These are phyloP conservation scores for Brassica balearica DNA, from an alignment of 441 rosid genomes.

Conservation along the genomic window DNA sequence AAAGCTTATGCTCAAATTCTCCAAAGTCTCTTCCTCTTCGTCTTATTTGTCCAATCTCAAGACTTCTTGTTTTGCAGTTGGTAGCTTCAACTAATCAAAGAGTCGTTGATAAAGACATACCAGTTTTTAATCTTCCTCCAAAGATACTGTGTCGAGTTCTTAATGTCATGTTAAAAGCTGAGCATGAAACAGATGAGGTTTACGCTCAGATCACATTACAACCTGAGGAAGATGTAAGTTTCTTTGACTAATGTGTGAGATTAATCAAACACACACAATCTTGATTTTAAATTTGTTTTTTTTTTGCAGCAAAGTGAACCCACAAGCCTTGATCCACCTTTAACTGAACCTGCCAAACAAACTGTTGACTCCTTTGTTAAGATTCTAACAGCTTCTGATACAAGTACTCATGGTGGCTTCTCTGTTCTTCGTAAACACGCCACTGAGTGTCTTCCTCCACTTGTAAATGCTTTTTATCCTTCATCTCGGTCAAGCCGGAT, in stretches of 20 bases:
- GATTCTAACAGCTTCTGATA: conserved; percentile 93
- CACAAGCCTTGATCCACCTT: conserved; percentile 59
- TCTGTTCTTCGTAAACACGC: conserved; percentile 96
- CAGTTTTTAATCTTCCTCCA: conserved; percentile 70
- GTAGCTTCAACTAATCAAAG: conserved; percentile 94
- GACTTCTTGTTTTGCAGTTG: conserved; percentile 51
- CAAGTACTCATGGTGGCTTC: conserved; percentile 98
- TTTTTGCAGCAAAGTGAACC: conserved; percentile 67
- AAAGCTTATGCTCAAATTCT: not conserved
- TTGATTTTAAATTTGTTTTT: not conserved
- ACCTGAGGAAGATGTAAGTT: conserved; percentile 71
- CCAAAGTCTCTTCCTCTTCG: not conserved
- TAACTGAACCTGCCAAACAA: conserved; percentile 57
- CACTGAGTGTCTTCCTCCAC: conserved; percentile 79
- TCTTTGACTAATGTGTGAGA: not conserved
- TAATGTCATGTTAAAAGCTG: conserved; percentile 78
- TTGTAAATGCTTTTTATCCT: conserved; percentile 55
- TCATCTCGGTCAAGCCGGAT: not conserved
- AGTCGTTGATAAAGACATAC: conserved; percentile 62
- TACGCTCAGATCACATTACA: conserved; percentile 91
- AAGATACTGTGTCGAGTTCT: conserved; percentile 91
- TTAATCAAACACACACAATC: conserved; percentile 2
- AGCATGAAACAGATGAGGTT: conserved; percentile 92
- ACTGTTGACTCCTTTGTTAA: conserved; percentile 77
- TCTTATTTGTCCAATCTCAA: not conserved